Conservation (phyloP, 2,329 filamentous ascomycete genomes). For the Davidsoniella eucalypti region DNA sequence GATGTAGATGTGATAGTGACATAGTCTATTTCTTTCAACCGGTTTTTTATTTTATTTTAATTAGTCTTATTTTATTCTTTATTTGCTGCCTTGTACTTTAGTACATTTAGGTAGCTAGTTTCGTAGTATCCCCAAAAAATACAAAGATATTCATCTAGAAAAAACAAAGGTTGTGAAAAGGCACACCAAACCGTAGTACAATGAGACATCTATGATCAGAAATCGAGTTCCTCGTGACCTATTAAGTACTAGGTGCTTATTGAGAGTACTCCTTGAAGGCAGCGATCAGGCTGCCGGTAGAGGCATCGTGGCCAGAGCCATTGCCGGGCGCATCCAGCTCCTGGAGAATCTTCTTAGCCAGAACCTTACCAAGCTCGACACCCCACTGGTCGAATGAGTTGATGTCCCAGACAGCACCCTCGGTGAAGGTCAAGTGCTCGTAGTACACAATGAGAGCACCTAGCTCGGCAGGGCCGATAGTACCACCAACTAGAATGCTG, state of each 20-base stretch:
- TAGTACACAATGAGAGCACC: slow-evolving; percentile 97
- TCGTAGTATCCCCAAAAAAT: background rate
- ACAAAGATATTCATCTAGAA: background rate
- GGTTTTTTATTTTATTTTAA: too few species aligned
- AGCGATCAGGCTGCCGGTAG: slow-evolving; percentile 75
- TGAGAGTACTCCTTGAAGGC: slow-evolving; percentile 68
- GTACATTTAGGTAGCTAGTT: too few species aligned
- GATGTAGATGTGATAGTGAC: too few species aligned
- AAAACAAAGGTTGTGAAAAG: background rate
- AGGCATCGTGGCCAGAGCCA: slow-evolving; percentile 62
- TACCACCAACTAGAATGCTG: slow-evolving; percentile 72
- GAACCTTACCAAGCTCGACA: slow-evolving; percentile 89
- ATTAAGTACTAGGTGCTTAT: slow-evolving; percentile 19
- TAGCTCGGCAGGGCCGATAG: slow-evolving; percentile 85
- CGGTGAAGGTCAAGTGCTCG: slow-evolving; percentile 94
- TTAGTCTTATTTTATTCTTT: too few species aligned
- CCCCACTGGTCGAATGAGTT: slow-evolving; percentile 99
- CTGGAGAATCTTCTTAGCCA: slow-evolving; percentile 78
- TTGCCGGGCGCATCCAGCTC: slow-evolving; percentile 71
- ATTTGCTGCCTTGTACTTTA: too few species aligned
- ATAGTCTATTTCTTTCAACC: too few species aligned
- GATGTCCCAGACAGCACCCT: slow-evolving; percentile 98
- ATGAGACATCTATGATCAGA: background rate
- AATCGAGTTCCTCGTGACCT: background rate
- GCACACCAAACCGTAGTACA: background rate